Base-by-base conservation (phyloP, 139 green algal genomes). In the Chlorella sp. region DNA sequence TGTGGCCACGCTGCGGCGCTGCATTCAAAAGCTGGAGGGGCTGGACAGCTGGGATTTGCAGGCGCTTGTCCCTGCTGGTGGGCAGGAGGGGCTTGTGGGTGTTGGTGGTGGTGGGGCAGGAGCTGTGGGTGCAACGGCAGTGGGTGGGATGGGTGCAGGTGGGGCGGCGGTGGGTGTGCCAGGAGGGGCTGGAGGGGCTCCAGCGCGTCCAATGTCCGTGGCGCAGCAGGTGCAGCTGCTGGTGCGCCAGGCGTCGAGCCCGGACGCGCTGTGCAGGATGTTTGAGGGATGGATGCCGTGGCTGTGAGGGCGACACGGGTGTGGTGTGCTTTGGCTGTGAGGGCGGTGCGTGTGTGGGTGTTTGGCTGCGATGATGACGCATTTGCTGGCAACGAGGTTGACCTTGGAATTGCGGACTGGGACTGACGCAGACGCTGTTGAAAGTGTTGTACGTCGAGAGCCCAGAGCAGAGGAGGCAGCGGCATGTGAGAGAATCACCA, bases 271-370 rank as follows among this genome's bases (percentile, higher is more conserved):
- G 63, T 76, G 75, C 27, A 70, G 74, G 10, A 96, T 96, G 91
- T 96, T 91, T 73, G 91, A 96, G 76, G 91, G 91, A 10, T 96
- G 91, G 91, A 90, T 81, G 29, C 63, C 91, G 1, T 96, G 91
- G 91, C 79, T 96, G 62, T 96, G 60, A 67, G 26, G n/a, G n/a
- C n/a, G n/a, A n/a, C n/a, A n/a, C n/a, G n/a, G n/a, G n/a, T n/a
- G n/a, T n/a, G n/a, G n/a, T n/a, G n/a, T n/a, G n/a, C n/a, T n/a
- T n/a, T n/a, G n/a, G n/a, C n/a, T n/a, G n/a, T n/a, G n/a, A n/a
- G n/a, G n/a, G n/a, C n/a, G n/a, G n/a, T n/a, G n/a, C n/a, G n/a
- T n/a, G n/a, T n/a, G n/a, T n/a, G n/a, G n/a, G n/a, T n/a, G n/a
- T n/a, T n/a, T n/a, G n/a, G n/a, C n/a, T n/a, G n/a, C n/a, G n/a